These are phyloP conservation scores for Adenanthera pavonina DNA, from an alignment of 306 rosid genomes.

Conservation along the genomic window DNA sequence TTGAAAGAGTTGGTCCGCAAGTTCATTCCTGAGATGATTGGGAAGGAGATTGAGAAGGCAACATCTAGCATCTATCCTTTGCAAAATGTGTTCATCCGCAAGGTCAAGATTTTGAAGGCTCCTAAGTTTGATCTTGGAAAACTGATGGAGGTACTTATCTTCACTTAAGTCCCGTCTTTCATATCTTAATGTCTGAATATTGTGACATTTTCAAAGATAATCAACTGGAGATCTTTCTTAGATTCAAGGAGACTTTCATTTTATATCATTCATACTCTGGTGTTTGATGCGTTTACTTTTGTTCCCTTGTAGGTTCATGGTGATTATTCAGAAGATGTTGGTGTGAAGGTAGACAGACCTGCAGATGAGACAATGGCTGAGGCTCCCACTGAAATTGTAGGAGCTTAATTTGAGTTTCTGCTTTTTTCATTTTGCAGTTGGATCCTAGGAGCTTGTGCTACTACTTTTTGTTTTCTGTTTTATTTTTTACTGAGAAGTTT, in stretches of 20 bases:
- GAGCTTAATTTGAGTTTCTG: constrained; percentile 59
- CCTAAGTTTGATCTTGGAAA: constrained; percentile 95
- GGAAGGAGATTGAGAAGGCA: constrained; percentile 91
- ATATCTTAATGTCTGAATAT: no score
- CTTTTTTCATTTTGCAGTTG: neutral
- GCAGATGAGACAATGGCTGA: constrained; percentile 67
- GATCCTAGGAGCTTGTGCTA: constrained; percentile 20
- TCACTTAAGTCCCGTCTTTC: neutral
- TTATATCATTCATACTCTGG: neutral
- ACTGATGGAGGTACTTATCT: constrained; percentile 77
- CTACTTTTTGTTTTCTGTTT: neutral
- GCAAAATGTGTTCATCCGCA: constrained; percentile 83
- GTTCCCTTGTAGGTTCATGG: constrained; percentile 73
- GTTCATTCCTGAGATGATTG: constrained; percentile 88
- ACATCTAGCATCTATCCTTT: constrained; percentile 79
- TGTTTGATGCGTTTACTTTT: neutral
- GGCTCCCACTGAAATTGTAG: constrained; percentile 68
- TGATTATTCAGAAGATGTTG: constrained; percentile 74
- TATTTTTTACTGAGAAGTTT: neutral
- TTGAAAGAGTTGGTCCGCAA: constrained; percentile 89
- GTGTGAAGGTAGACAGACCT: constrained; percentile 86
- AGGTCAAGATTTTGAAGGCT: constrained; percentile 93
- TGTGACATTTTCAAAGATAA: no score
- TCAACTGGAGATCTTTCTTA: no score
- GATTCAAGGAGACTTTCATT: no score